Conservation (phyloP, 2,329 filamentous ascomycete genomes). For the Fragosphaeria purpurea region DNA sequence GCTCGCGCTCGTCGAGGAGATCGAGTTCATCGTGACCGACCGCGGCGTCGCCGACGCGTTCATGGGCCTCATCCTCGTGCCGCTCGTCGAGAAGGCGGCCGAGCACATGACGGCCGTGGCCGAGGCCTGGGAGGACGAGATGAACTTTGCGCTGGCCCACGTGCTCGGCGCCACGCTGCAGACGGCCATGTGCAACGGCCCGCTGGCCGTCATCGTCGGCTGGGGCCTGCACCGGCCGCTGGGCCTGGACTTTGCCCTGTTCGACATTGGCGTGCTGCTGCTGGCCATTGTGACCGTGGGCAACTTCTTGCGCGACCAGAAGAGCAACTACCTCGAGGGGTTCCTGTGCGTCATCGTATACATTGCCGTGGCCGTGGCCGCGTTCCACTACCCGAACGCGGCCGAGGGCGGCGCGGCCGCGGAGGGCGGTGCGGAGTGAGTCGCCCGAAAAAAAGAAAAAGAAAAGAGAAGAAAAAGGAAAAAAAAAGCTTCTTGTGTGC, state of each 20-base stretch:
- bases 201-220: constrained; percentile 70
- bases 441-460: too few relatives aligned
- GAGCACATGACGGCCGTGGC: constrained; percentile 78
- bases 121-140: constrained; percentile 73
- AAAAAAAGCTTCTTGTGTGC: too few relatives aligned
- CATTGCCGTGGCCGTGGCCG: constrained; percentile 45
- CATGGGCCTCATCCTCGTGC: constrained; percentile 65
- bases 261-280: constrained; percentile 73
- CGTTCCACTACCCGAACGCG: constrained; percentile 15
- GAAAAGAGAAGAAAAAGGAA: too few relatives aligned
- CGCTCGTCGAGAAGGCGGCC: constrained; percentile 76
- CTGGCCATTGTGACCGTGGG: constrained; percentile 79
- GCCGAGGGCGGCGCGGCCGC: background rate
- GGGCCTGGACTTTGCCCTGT: constrained; percentile 76
- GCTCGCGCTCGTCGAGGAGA: constrained; percentile 63
- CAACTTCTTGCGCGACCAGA: constrained; percentile 77
- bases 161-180: constrained; percentile 81
- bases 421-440: background rate
- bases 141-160: constrained; percentile 78
- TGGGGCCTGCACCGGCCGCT: constrained; percentile 66
- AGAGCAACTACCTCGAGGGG: constrained; percentile 86
- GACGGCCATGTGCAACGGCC: constrained; percentile 80
- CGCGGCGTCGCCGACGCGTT: constrained; percentile 40
- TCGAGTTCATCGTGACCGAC: constrained; percentile 45
- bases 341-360: constrained; percentile 64